Evolutionary conservation across 805 yeast genomes (phyloP).

Genomic region (Yamadazyma laniorum): DNA sequence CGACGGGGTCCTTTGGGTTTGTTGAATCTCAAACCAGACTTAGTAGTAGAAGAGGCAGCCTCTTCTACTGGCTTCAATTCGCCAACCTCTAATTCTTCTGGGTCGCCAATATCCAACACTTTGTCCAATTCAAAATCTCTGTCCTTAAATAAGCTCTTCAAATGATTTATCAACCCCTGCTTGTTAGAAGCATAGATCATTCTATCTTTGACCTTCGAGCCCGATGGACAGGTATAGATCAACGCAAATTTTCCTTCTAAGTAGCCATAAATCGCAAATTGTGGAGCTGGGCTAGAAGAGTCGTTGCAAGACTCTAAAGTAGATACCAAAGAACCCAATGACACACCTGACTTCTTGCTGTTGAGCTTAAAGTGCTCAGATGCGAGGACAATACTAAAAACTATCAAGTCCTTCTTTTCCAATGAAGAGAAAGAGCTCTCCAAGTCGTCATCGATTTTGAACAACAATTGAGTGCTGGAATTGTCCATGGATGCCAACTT

Average conservation of each 20-base stretch:
- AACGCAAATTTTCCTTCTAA: constrained; percentile 47
- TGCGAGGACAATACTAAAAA: constrained; percentile 49
- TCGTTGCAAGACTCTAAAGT: constrained; percentile 14
- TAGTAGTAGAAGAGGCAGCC: constrained; percentile 8
- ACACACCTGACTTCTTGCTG: constrained; percentile 20
- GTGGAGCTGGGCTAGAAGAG: constrained; percentile 35
- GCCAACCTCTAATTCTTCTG: constrained; percentile 61
- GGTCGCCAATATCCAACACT: constrained; percentile 68
- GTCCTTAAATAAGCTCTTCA: constrained; percentile 35
- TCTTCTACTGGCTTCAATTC: constrained; percentile 32
- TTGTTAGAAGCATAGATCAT: constrained; percentile 90
- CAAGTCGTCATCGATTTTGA: constrained; percentile 25
- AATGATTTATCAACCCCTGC: constrained; percentile 53
- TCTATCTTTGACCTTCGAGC: constrained; percentile 83
- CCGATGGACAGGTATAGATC: constrained; percentile 86
- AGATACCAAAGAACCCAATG: constrained; percentile 19
- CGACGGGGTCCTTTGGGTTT: constrained; percentile 74
- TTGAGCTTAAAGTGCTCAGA: constrained; percentile 41
- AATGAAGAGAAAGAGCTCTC: constrained; percentile 24
- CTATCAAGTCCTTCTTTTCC: constrained; percentile 28
- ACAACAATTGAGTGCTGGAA: constrained; percentile 18
- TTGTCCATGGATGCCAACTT: constrained; percentile 38
- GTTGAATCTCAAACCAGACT: constrained; percentile 35
- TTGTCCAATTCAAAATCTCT: constrained; percentile 35
- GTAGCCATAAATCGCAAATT: constrained; percentile 53